Percentiles rank a stretch among this genome's conserved stretches.
phyloP scores from a whole-genome alignment of 2,329 filamentous ascomycete species.

The Alternaria gaisen region DNA sequence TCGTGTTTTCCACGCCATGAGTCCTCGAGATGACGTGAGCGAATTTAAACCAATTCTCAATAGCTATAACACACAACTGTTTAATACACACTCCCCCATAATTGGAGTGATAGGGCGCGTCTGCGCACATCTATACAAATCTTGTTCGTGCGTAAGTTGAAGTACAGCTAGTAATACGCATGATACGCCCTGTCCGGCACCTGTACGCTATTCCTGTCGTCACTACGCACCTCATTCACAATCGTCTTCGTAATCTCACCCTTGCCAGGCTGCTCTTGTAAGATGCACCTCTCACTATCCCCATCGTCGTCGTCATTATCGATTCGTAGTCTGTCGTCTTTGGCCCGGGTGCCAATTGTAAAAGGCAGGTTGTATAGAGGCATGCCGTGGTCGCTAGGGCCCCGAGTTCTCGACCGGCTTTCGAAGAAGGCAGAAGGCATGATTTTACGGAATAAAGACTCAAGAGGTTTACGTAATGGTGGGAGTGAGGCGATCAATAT shows the following conservation, averaged over 20 bases:
- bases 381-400: constrained; percentile 10
- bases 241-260: constrained; percentile 31
- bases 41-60: too few relatives aligned
- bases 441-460: too few relatives aligned
- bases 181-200: not conserved
- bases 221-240: constrained; percentile 30
- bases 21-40: too few relatives aligned
- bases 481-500: constrained; percentile 37
- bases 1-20: too few relatives aligned
- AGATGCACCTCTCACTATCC: constrained; percentile 33
- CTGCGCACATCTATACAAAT: too few relatives aligned
- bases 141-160: too few relatives aligned
- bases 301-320: constrained; percentile 21
- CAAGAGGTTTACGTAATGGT: constrained; percentile 19
- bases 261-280: constrained; percentile 13
- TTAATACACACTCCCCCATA: rapidly evolving
- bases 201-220: constrained; percentile 8
- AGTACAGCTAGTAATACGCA: too few relatives aligned
- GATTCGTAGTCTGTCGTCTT: constrained; percentile 4
- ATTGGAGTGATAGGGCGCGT: too few relatives aligned
- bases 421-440: too few relatives aligned
- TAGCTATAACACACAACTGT: too few relatives aligned
- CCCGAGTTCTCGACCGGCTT: too few relatives aligned
- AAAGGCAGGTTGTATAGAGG: constrained; percentile 29
- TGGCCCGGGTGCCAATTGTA: constrained; percentile 6